phyloP scores from a whole-genome alignment of 495 filamentous ascomycete species.

The Amorphotheca resinae region DNA sequence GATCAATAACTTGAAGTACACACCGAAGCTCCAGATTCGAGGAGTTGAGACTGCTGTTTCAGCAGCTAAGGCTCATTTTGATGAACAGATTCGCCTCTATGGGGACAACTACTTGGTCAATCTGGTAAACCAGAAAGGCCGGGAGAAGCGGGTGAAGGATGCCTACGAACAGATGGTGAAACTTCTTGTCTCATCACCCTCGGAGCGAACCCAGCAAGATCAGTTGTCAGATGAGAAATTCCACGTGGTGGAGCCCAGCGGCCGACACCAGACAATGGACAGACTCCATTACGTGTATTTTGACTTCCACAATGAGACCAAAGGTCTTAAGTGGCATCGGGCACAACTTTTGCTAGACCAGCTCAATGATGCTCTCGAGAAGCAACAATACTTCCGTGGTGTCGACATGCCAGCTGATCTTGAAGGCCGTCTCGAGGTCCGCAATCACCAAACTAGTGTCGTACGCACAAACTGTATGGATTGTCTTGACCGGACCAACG shows the following conservation, averaged over 20 bases:
- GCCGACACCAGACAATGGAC: conserved; percentile 53
- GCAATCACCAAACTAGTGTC: conserved; percentile 68
- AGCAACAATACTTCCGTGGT: conserved; percentile 86
- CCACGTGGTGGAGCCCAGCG: conserved; percentile 54
- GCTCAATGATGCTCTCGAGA: conserved; percentile 53
- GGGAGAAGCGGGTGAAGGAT: conserved; percentile 74
- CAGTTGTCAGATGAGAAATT: conserved; percentile 60
- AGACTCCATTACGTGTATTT: conserved; percentile 92
- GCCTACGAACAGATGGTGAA: conserved; percentile 85
- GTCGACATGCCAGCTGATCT: conserved; percentile 65
- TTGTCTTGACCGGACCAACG: conserved; percentile 94
- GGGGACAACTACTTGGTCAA: conserved; percentile 96
- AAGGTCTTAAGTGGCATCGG: conserved; percentile 84
- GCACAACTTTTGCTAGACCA: conserved; percentile 76
- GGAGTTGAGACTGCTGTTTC: conserved; percentile 68
- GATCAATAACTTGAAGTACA: conserved; percentile 79
- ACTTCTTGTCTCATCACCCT: conserved; percentile 51
- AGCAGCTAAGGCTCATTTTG: conserved; percentile 75
- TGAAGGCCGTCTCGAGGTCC: conserved; percentile 60
- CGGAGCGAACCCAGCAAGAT: conserved; percentile 45
- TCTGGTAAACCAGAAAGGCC: conserved; percentile 86
- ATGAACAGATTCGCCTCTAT: conserved; percentile 82
- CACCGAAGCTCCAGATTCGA: conserved; percentile 75
- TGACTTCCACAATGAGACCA: conserved; percentile 96
- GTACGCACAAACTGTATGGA: conserved; percentile 99